Evolutionary conservation across 1,284 basidiomycete genomes (phyloP).

Genomic region (Chalciporus sp.): DNA sequence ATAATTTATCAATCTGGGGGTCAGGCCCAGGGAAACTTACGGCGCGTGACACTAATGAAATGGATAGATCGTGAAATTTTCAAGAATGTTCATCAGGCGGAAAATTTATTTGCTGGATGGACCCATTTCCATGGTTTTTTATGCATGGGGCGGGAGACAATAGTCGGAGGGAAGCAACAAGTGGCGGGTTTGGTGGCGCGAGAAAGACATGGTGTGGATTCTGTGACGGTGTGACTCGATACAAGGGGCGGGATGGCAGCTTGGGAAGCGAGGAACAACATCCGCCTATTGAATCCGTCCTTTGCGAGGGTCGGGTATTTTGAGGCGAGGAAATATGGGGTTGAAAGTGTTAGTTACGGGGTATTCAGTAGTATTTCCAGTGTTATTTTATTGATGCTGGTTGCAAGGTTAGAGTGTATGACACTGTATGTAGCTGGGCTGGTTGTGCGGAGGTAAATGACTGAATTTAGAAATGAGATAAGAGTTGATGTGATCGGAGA

Average conservation of each 20-base stretch:
- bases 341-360: neutral
- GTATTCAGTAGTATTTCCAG: no score
- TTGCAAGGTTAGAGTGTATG: neutral
- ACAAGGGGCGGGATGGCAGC: conserved; percentile 3
- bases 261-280: conserved; percentile 6
- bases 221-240: conserved; percentile 17
- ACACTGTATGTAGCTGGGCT: no score
- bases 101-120: neutral
- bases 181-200: neutral
- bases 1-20: no score
- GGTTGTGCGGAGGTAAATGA: conserved; percentile 6
- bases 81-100: no score
- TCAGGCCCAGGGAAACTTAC: neutral
- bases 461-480: conserved; percentile 14
- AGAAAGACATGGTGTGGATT: neutral
- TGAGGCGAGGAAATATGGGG: neutral
- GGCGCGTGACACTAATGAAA: no score
- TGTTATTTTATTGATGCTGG: no score
- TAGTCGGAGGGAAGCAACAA: neutral
- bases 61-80: neutral
- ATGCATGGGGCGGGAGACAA: neutral
- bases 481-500: conserved; percentile 26
- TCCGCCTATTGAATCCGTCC: conserved; percentile 12
- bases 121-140: neutral
- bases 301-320: neutral